Evolutionary conservation across 2,329 filamentous ascomycete species (phyloP).

Genomic region (Westerdykella aurantiaca): DNA sequence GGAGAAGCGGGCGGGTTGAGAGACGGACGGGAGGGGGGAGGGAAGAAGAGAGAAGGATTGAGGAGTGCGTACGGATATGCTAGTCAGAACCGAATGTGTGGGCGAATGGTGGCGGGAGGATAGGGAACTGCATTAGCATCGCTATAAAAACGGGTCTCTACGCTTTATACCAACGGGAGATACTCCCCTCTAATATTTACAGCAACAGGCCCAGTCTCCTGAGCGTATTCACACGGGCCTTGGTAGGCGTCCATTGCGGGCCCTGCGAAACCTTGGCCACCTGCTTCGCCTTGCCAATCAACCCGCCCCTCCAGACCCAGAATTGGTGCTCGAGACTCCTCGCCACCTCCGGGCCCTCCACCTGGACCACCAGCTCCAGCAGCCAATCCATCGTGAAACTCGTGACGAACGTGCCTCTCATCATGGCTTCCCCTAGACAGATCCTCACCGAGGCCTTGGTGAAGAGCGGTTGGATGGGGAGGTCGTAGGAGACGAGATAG

Average conservation of each 20-base stretch:
- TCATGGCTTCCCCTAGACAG: constrained; percentile 21
- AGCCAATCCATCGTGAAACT: constrained; percentile 26
- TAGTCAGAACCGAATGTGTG: no score
- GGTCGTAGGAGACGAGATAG: constrained; percentile 16
- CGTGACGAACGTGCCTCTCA: constrained; percentile 25
- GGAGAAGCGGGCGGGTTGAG: constrained; percentile 5
- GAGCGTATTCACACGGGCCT: constrained; percentile 24
- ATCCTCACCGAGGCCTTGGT: constrained; percentile 23
- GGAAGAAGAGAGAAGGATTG: background rate
- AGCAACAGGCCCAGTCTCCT: constrained; percentile 21
- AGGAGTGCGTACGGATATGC: background rate
- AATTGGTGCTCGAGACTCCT: constrained; percentile 23
- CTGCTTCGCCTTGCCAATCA: constrained; percentile 22
- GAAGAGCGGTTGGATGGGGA: constrained; percentile 26
- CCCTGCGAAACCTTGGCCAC: constrained; percentile 14
- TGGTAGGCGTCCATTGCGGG: constrained; percentile 2
- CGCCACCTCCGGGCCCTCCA: constrained; percentile 25
- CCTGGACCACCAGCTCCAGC: constrained; percentile 20
- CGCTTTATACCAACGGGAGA: background rate
- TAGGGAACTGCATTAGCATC: background rate
- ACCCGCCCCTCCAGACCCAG: constrained; percentile 23
- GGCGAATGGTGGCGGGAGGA: no score
- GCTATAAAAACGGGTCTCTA: background rate
- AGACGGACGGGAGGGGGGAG: background rate
- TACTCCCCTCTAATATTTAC: background rate